Conservation (phyloP, 306 rosid genomes). For the Prunus armeniaca region DNA sequence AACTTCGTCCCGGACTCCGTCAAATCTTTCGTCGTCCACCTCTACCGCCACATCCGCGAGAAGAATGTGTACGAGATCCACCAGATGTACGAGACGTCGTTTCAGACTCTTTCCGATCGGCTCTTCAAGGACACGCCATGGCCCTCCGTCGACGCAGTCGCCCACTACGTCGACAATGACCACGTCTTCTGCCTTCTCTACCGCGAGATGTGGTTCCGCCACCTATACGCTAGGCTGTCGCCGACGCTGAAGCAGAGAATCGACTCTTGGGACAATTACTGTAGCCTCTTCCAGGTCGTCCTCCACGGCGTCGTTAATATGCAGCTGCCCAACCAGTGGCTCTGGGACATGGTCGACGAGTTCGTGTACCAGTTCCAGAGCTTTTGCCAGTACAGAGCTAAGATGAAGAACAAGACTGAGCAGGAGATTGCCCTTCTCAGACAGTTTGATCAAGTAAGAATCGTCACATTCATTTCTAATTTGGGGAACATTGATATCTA, state of each 20-base stretch:
- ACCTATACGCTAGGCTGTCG: constrained; percentile 79
- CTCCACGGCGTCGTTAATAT: constrained; percentile 90
- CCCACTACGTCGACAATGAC: constrained; percentile 80
- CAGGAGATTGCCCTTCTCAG: constrained; percentile 77
- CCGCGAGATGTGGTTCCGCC: constrained; percentile 99
- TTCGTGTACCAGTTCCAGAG: constrained; percentile 97
- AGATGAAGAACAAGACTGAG: constrained; percentile 86
- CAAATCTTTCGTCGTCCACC: constrained; percentile 78
- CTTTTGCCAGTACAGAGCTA: constrained; percentile 91
- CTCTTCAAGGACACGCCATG: constrained; percentile 92
- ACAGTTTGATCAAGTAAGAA: constrained; percentile 67
- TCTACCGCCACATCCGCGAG: constrained; percentile 91
- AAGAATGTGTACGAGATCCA: constrained; percentile 96
- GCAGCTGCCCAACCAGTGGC: constrained; percentile 98
- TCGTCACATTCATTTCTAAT: not conserved
- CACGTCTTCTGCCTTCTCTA: constrained; percentile 93
- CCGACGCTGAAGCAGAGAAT: constrained; percentile 91
- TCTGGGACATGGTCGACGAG: constrained; percentile 99
- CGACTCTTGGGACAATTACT: constrained; percentile 95
- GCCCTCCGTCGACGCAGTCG: constrained; percentile 94
- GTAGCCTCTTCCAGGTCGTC: constrained; percentile 88
- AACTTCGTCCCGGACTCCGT: constrained; percentile 89
- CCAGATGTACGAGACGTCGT: constrained; percentile 85
- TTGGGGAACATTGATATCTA: not conserved
- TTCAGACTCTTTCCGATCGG: constrained; percentile 84